Evolutionary conservation across 2,329 filamentous ascomycete genomes (phyloP).

Genomic region (Dactylella cylindrospora): DNA sequence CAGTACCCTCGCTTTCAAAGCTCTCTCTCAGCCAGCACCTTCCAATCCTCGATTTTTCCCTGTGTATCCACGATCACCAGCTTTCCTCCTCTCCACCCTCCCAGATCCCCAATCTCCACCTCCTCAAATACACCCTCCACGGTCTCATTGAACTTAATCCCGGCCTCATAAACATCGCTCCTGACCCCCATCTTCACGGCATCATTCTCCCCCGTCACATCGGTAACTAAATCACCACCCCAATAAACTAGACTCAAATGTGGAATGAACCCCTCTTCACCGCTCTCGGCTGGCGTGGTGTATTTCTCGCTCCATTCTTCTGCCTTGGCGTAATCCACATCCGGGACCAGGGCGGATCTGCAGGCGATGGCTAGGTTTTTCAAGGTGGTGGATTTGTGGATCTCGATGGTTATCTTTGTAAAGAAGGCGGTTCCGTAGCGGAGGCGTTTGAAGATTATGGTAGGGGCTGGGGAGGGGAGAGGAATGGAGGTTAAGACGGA

Average conservation of each 20-base stretch:
- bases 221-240: constrained; percentile 5
- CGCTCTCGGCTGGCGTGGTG: constrained; percentile 43
- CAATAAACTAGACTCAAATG: constrained; percentile 47
- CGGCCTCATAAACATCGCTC: constrained; percentile 23
- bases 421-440: constrained; percentile 47
- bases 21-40: constrained; percentile 27
- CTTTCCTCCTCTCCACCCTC: constrained; percentile 25
- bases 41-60: constrained; percentile 28
- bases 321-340: constrained; percentile 17
- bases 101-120: constrained; percentile 14
- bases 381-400: constrained; percentile 43
- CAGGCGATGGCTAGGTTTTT: constrained; percentile 44
- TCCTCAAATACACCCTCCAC: not conserved
- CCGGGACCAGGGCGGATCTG: constrained; percentile 33
- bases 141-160: constrained; percentile 1
- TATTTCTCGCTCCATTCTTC: constrained; percentile 44
- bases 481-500: constrained; percentile 28
- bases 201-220: not conserved
- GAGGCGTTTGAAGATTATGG: constrained; percentile 44
- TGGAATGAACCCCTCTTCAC: constrained; percentile 44
- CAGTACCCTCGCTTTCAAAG: too few species aligned
- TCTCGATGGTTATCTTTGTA: constrained; percentile 46
- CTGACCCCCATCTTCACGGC: constrained; percentile 5
- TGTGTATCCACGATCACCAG: constrained; percentile 28
- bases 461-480: constrained; percentile 1